Evolutionary conservation across 1,139 yeast genomes (phyloP).

Genomic region (Nematodospora anomalae): DNA sequence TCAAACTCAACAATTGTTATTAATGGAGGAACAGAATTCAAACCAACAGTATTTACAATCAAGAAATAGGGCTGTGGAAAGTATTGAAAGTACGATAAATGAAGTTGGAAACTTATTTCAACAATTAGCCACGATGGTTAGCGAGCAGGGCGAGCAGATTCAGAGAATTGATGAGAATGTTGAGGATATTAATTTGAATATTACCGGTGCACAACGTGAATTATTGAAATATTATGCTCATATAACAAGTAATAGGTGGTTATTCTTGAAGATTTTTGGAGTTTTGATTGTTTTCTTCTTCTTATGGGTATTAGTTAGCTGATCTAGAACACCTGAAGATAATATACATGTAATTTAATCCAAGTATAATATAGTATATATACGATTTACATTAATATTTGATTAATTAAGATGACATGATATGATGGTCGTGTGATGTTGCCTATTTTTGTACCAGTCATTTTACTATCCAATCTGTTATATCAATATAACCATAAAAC

Average conservation of each 20-base stretch:
- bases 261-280: conserved; percentile 87
- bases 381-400: too few relatives aligned
- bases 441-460: too few relatives aligned
- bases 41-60: conserved; percentile 73
- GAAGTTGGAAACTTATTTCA: conserved; percentile 95
- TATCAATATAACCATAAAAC: too few relatives aligned
- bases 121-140: conserved; percentile 95
- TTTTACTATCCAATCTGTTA: too few relatives aligned
- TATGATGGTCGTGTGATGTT: too few relatives aligned
- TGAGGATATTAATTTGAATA: conserved; percentile 87
- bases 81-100: conserved; percentile 91
- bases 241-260: conserved; percentile 89
- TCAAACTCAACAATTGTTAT: conserved; percentile 72
- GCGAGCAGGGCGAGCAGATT: conserved; percentile 94
- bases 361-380: too few relatives aligned
- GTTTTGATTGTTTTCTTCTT: conserved; percentile 75
- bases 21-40: conserved; percentile 73
- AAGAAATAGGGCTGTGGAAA: conserved; percentile 88
- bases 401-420: too few relatives aligned
- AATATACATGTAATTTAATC: too few relatives aligned
- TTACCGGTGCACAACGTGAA: conserved; percentile 92
- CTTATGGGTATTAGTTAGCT: conserved; percentile 77
- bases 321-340: too few relatives aligned
- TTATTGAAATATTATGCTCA: conserved; percentile 85
- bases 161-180: conserved; percentile 95